A percentile compares a stretch with the other conserved stretches of the same genome.
Evolutionary conservation across 106 monocot genomes (phyloP).

Genomic region (Ottelia alismoides): DNA sequence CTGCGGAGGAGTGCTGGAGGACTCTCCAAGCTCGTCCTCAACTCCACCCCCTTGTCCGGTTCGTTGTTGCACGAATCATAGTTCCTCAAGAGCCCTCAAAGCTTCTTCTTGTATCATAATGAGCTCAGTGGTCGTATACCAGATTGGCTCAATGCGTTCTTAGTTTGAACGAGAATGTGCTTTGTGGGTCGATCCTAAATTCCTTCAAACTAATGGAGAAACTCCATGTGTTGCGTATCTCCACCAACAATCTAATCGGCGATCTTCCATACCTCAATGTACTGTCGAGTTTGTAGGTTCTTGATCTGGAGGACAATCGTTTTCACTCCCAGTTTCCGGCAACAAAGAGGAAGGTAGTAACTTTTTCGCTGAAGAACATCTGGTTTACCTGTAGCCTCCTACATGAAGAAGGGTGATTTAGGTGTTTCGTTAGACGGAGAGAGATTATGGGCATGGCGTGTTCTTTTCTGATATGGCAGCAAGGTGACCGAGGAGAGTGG

Average conservation of each 20-base stretch:
- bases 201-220: constrained; percentile 37
- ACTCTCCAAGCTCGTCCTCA: constrained; percentile 57
- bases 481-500: no score
- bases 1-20: constrained; percentile 59
- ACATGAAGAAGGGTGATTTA: no score
- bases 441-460: no score
- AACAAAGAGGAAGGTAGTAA: constrained; percentile 56
- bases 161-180: constrained; percentile 55
- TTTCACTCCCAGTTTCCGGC: constrained; percentile 75
- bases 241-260: constrained; percentile 55
- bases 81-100: constrained; percentile 46
- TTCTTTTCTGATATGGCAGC: no score
- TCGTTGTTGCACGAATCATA: constrained; percentile 42
- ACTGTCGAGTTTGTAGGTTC: constrained; percentile 59
- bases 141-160: constrained; percentile 29
- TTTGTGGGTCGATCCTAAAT: constrained; percentile 45
- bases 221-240: constrained; percentile 55
- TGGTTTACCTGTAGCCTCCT: constrained; percentile 61
- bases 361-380: constrained; percentile 57
- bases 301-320: constrained; percentile 67
- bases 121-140: constrained; percentile 41
- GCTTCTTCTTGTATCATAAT: constrained; percentile 73
- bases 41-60: constrained; percentile 66
- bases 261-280: constrained; percentile 57
- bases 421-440: no score